Evolutionary conservation across 2,329 filamentous ascomycete genomes (phyloP), one percentile per base, ranked within the genome.

Genomic region (Pezicula radicicola): DNA sequence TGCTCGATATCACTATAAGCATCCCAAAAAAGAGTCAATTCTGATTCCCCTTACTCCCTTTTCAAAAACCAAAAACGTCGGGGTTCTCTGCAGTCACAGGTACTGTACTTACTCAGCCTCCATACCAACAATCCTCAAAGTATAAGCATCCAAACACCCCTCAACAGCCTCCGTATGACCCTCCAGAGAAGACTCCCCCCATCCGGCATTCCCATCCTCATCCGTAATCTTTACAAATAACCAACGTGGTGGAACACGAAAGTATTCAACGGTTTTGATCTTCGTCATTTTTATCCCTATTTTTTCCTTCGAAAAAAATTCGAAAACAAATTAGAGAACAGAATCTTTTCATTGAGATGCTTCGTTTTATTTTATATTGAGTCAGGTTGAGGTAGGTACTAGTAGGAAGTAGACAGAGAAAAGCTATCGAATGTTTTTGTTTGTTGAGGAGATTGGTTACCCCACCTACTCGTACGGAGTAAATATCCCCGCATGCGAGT

Each of bases 161-260:
- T 91, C 88, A 0, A 91, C 85, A 2, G 87, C 85, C 52, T 88
- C 79, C 1, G 83, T 84, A 61, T 91, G 88, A 0, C 87, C 88
- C 68, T 91, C 87, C 0, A 91, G 70, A 0, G 85, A 87, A 0
- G 84, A 86, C 65, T 91, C 88, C 16, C 88, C 88, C 88, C 88
- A 91, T 6, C 88, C 88, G 47, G 76, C 72, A 33, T 80, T 75
- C 3, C 81, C 85, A 2, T 76, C 75, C 33, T 84, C 80, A 63
- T 91, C 87, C 2, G 80, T 84, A 56, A 91, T 79, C 66, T 91
- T 91, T 58, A 91, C 87, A 58, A 91, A 89, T 1, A 91, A 75
- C 87, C 87, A 91, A 39, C 88, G 76, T 13, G 88, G 88, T 43
- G 85, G 84, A 8, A 91, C 83, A 16, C 87, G 80, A 65, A 90